Evolutionary conservation across 352 stramenopile genomes (phyloP), one percentile per base, ranked within the genome.

Genomic region (Pilasporangium apinafurcum): DNA sequence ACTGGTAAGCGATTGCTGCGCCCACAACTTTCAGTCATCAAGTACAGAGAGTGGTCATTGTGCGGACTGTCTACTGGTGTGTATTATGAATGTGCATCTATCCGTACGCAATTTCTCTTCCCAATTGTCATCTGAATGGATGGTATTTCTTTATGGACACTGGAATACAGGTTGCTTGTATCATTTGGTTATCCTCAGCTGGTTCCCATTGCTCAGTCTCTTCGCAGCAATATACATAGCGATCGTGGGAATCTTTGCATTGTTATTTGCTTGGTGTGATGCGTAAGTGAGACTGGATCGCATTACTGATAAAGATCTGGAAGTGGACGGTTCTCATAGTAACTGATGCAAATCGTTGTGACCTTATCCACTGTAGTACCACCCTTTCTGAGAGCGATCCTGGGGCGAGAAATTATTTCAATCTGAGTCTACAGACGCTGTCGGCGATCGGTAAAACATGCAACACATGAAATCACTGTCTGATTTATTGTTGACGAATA

Each of bases 341-440:
- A n/a, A n/a, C n/a, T n/a, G n/a, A n/a, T n/a, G n/a, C n/a, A n/a
- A n/a, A n/a, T n/a, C n/a, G n/a, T n/a, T n/a, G n/a, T n/a, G n/a
- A n/a, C n/a, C n/a, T n/a, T n/a, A n/a, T n/a, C n/a, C n/a, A n/a
- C n/a, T n/a, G n/a, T n/a, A n/a, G n/a, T n/a, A n/a, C n/a, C n/a
- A n/a, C n/a, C n/a, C n/a, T 39, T 21, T 27, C 37, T 29, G 57
- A 16, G 28, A 21, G n/a, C 13, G 24, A 53, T 30, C 29, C 33
- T 4, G 55, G 46, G 16, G 21, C 45, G 21, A 64, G 68, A 1
- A 65, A 79, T 44, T 84, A 64, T 27, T 82, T 82, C 41, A 84
- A 84, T 25, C 40, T 84, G 43, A 82, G 68, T 30, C 35, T 84
- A 8, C 71, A 84, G 41, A 80, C 71, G 20, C 64, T 84, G 14